Evolutionary conservation across 306 rosid species (phyloP).

Genomic region (Lotus japonicus): DNA sequence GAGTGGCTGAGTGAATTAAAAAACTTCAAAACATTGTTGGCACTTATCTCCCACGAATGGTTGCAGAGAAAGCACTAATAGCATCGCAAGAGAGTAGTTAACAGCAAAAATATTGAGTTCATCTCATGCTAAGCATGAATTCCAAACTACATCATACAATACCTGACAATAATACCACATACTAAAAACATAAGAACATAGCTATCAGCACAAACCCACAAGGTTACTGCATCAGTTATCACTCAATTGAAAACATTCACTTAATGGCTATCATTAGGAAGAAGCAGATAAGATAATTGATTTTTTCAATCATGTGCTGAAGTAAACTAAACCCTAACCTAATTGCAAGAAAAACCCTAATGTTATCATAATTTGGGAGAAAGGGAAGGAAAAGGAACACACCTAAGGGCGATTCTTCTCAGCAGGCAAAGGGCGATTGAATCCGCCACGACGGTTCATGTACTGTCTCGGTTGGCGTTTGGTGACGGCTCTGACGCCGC

Average conservation of each 20-base stretch:
- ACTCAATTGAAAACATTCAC: conserved; percentile 1
- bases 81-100: not conserved
- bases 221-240: too few species aligned
- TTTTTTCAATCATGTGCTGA: not conserved
- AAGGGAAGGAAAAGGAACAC: conserved; percentile 21
- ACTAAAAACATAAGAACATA: not conserved
- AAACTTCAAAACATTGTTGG: not conserved
- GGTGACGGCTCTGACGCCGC: conserved; percentile 76
- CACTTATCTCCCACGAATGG: not conserved
- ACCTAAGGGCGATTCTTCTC: conserved; percentile 63
- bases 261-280: not conserved
- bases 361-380: not conserved
- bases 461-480: conserved; percentile 94
- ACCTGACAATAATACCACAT: not conserved
- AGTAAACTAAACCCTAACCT: not conserved
- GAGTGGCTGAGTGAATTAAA: not conserved
- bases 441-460: conserved; percentile 97
- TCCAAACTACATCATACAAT: not conserved
- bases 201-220: not conserved
- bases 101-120: not conserved
- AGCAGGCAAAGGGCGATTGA: conserved; percentile 95
- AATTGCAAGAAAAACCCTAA: conserved; percentile 6
- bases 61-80: not conserved
- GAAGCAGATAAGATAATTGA: not conserved
- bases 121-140: not conserved